Conservation (phyloP, 768 basidiomycete species). For the Sporobolomyces pararoseus region DNA sequence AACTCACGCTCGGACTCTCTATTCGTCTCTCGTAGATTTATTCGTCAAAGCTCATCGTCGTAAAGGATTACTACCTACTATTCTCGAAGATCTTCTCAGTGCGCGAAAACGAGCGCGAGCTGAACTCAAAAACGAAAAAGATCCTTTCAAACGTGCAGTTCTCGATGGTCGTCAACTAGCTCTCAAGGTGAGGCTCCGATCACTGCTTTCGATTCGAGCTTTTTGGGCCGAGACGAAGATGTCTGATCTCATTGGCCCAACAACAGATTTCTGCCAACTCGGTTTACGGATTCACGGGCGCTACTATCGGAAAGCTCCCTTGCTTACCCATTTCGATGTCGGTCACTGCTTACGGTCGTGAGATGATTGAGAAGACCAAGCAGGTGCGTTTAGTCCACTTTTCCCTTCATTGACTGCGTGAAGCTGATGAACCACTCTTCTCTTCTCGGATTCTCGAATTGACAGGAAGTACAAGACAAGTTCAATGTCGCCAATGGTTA, state of each 20-base stretch:
- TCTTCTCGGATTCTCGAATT: neutral
- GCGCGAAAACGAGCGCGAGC: conserved; percentile 92
- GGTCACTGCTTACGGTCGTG: conserved; percentile 90
- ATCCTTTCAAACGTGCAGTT: conserved; percentile 95
- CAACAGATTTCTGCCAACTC: conserved; percentile 97
- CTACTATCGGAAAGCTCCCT: conserved; percentile 92
- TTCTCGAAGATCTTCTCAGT: conserved; percentile 86
- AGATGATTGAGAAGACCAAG: conserved; percentile 98
- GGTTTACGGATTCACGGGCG: conserved; percentile 97
- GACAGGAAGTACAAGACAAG: conserved; percentile 79
- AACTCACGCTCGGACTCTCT: too few species aligned
- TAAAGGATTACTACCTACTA: conserved; percentile 84
- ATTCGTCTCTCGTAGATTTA: conserved; percentile 58
- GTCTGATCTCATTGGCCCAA: too few species aligned
- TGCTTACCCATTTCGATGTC: conserved; percentile 95
- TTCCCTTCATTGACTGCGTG: neutral
- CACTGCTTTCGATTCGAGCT: too few species aligned
- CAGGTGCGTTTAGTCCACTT: conserved; percentile 53
- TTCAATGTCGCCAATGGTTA: conserved; percentile 82
- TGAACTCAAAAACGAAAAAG: conserved; percentile 92
- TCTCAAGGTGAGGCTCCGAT: conserved; percentile 62
- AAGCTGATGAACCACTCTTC: conserved; percentile 8
- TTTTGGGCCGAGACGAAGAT: neutral
- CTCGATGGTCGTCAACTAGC: conserved; percentile 95
- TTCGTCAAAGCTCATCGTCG: conserved; percentile 70